Evolutionary conservation across 2,329 filamentous ascomycete species (phyloP).

Genomic region (Neofusicoccum kwambonambiense): DNA sequence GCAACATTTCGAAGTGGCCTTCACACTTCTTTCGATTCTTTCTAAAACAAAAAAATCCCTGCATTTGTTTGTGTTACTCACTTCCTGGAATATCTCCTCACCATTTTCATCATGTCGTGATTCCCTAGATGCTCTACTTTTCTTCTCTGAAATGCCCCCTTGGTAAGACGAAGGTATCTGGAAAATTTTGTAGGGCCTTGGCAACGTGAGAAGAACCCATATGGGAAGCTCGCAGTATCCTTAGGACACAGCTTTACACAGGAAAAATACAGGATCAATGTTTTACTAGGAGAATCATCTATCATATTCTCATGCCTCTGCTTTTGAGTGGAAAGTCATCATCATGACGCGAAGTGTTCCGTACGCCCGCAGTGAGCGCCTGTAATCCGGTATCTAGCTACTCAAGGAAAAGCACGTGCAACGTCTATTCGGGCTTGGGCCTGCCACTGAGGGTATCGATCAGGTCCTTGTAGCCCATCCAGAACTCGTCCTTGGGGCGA

Average conservation of each 20-base stretch:
- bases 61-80: too few relatives aligned
- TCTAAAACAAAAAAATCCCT: too few relatives aligned
- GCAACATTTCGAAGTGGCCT: too few relatives aligned
- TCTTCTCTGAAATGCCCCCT: too few relatives aligned
- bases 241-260: background rate
- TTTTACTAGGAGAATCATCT: slow-evolving; percentile 10
- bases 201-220: too few relatives aligned
- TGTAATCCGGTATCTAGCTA: slow-evolving; percentile 12
- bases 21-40: too few relatives aligned
- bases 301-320: slow-evolving; percentile 15
- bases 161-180: too few relatives aligned
- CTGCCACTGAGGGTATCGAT: slow-evolving; percentile 84
- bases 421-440: slow-evolving; percentile 15
- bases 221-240: too few relatives aligned
- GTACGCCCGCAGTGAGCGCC: slow-evolving; percentile 12
- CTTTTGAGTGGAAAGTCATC: slow-evolving; percentile 11
- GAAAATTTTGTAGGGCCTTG: too few relatives aligned
- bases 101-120: too few relatives aligned
- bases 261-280: background rate
- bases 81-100: too few relatives aligned
- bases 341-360: slow-evolving; percentile 4
- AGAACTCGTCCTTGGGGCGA: slow-evolving; percentile 80
- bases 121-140: too few relatives aligned
- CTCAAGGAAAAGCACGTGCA: background rate
- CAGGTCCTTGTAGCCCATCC: slow-evolving; percentile 74